Evolutionary conservation across 305 asterid genomes (phyloP), one percentile per base, ranked within the genome.

Genomic region (Solanum hybrid): DNA sequence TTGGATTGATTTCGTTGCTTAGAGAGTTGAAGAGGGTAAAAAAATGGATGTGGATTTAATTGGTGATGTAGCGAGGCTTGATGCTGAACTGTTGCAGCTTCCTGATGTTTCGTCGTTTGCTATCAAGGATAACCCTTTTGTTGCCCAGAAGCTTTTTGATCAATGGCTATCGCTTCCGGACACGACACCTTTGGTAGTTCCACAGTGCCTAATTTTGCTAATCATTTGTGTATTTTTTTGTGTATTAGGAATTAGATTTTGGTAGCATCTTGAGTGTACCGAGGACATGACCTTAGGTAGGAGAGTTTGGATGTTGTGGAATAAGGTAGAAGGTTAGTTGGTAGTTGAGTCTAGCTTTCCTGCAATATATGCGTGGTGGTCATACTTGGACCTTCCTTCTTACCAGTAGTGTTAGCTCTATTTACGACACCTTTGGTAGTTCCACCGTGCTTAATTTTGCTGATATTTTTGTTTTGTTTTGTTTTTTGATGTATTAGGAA

Each of bases 121-220:
- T 87, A 93, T 97, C 81, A 96, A 94, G 91, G 94, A 98, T 86
- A 96, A 96, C 71, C 96, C 98, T 72, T 92, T 84, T 86, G 95
- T 96, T 31, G 97, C 97, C 4, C 97, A 95, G 90, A 95, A 93
- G 93, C 97, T 97, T n/a, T 97, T 94, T 88, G 98, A 97, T 91
- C 96, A 94, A 92, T 96, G 99, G 99, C 97, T 97, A 38, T 95
- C 98, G 87, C 96, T 95, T 22, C 96, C 98, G 16, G 98, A 95
- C 81, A 94, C 98, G 90, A 89, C 92, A 89, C 88, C 94, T 8
- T 88, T 95, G 99, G 99, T 96, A 96, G 60, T 88, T 88, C 46
- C 17, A 37, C 51, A 12, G n/a, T 35, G 46, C 87, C 29, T 79
- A 14, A n/a, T 22, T 22, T 77, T 34, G 82, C 32, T 24, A 69